Percentiles rank a stretch among this genome's conserved stretches.
phyloP scores from a whole-genome alignment of 768 basidiomycete genomes.

The Russula sp. region DNA sequence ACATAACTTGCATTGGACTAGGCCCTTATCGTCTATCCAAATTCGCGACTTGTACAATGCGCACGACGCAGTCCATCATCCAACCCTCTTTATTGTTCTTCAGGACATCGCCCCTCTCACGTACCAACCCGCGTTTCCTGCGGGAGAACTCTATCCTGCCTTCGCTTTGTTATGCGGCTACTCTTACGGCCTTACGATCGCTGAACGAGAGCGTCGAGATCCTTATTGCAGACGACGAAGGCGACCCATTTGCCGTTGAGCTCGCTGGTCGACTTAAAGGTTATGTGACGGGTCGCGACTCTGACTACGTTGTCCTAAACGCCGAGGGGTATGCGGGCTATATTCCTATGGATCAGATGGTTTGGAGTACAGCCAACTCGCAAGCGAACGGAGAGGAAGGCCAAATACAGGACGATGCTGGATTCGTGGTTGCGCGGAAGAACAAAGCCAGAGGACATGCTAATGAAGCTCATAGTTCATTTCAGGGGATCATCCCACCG shows the following conservation, averaged over 20 bases:
- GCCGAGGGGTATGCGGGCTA: conserved; percentile 73
- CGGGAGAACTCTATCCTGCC: conserved; percentile 71
- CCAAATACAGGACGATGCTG: conserved; percentile 39
- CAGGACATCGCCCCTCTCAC: conserved; percentile 63
- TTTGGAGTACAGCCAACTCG: conserved; percentile 43
- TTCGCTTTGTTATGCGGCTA: conserved; percentile 54
- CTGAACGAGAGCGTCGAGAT: conserved; percentile 38
- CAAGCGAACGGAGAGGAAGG: conserved; percentile 26
- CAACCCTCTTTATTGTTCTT: conserved; percentile 70
- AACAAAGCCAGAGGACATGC: conserved; percentile 46
- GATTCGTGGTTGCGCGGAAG: conserved; percentile 55
- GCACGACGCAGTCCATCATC: conserved; percentile 52
- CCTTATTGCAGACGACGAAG: conserved; percentile 76
- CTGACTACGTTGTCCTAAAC: conserved; percentile 76
- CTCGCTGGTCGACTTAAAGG: conserved; percentile 67
- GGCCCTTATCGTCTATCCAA: conserved; percentile 70
- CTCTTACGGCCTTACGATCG: conserved; percentile 49
- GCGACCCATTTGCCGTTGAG: conserved; percentile 79
- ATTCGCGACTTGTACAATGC: conserved; percentile 57
- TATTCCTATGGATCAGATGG: conserved; percentile 69
- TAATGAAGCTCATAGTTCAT: conserved; percentile 10
- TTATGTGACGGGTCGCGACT: conserved; percentile 75
- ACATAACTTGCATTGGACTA: conserved; percentile 28
- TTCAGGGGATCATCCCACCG: conserved; percentile 49
- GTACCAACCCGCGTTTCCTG: conserved; percentile 60